Percentiles rank a stretch among this genome's conserved stretches.
Conservation (phyloP, 2,329 filamentous ascomycete species). For the Penicillium sp. region DNA sequence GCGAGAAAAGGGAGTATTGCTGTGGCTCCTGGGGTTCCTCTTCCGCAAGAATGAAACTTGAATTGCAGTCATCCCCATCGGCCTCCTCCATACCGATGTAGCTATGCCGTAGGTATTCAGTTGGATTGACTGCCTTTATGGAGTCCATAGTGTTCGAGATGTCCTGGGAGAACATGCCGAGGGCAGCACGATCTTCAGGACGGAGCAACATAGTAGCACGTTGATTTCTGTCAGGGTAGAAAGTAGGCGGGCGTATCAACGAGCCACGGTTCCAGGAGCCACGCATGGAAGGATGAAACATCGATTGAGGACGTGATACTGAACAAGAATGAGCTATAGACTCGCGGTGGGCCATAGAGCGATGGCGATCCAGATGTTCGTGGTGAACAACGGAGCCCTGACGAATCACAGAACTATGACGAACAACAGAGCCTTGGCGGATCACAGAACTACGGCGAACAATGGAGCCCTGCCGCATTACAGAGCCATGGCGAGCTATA, state of each 20-base stretch:
- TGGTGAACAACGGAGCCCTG: background rate
- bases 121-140: background rate
- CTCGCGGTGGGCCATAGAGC: background rate
- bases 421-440: background rate
- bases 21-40: slow-evolving; percentile 50
- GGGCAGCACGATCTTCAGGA: slow-evolving; percentile 2
- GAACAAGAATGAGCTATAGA: background rate
- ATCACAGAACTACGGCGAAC: background rate
- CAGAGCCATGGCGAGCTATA: background rate
- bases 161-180: slow-evolving; percentile 26
- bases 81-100: background rate
- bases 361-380: background rate
- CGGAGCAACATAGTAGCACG: slow-evolving; percentile 1
- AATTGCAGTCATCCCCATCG: slow-evolving; percentile 49
- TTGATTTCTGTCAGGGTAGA: background rate
- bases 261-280: background rate
- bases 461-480: background rate
- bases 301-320: background rate
- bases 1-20: slow-evolving; percentile 69
- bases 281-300: slow-evolving; percentile 1
- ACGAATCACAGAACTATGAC: background rate
- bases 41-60: slow-evolving; percentile 68
- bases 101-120: slow-evolving; percentile 1
- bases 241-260: background rate
- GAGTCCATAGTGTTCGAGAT: slow-evolving; percentile 18